These are phyloP conservation scores for Pseudocohnilembus persalinus DNA, from an alignment of 169 alveolate genomes.

Conservation along the genomic window DNA sequence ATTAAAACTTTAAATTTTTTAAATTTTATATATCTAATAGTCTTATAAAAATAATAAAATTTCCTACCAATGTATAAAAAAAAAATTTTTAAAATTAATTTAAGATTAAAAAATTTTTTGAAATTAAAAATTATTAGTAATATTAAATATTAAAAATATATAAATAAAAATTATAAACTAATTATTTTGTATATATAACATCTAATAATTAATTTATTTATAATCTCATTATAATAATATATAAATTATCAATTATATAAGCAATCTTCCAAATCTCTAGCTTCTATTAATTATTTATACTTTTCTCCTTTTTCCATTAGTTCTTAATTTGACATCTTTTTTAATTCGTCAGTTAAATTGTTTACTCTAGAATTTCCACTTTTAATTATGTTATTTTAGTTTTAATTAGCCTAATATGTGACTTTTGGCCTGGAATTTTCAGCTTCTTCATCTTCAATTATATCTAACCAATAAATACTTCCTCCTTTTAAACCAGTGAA, in stretches of 20 bases:
- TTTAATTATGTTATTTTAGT: neutral
- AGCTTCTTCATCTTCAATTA: constrained; percentile 36
- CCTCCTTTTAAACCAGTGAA: constrained; percentile 5
- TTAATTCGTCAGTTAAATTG: constrained; percentile 27
- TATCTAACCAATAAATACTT: constrained; percentile 24
- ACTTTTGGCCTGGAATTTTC: constrained; percentile 22
- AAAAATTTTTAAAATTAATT: too few species aligned
- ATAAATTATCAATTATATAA: constrained; percentile 27
- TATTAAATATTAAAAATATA: too few species aligned
- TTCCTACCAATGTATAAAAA: too few species aligned
- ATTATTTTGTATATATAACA: too few species aligned
- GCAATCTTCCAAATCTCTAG: constrained; percentile 46
- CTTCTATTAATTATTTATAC: constrained; percentile 37
- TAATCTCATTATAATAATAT: neutral
- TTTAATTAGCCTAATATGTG: constrained; percentile 10
- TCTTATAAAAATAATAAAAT: too few species aligned
- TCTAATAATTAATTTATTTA: too few species aligned
- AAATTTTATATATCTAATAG: too few species aligned
- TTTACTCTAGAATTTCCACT: constrained; percentile 17
- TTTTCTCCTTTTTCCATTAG: constrained; percentile 32
- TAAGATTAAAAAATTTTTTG: too few species aligned
- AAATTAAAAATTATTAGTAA: too few species aligned
- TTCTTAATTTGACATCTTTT: constrained; percentile 33
- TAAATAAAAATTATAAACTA: too few species aligned
- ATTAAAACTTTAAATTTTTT: too few species aligned